Evolutionary conservation across 306 rosid species (phyloP).

Genomic region (Fragaria iinumae): DNA sequence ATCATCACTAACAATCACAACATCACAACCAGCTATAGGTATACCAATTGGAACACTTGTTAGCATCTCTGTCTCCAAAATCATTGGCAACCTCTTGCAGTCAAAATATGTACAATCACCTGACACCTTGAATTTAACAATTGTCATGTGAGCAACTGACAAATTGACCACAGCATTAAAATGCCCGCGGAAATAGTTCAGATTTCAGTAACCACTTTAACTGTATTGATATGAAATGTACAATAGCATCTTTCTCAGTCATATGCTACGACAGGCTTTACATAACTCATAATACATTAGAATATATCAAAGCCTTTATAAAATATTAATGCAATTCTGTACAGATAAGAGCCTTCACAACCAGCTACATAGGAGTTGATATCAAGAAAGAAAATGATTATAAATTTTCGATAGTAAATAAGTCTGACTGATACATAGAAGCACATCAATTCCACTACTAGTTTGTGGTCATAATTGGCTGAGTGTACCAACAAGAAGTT

Average conservation of each 20-base stretch:
- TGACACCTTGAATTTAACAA: constrained; percentile 56
- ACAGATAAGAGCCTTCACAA: background rate
- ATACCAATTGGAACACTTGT: constrained; percentile 83
- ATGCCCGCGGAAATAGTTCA: background rate
- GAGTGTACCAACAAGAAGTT: background rate
- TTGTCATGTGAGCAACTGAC: constrained; percentile 24
- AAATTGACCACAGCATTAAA: constrained; percentile 28
- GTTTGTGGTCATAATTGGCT: background rate
- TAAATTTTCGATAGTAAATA: background rate
- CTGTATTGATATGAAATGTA: background rate
- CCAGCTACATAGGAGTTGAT: background rate
- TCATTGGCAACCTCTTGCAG: constrained; percentile 77
- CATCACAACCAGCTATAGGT: constrained; percentile 75
- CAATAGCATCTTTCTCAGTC: background rate
- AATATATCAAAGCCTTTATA: background rate
- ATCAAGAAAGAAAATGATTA: background rate
- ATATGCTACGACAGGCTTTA: background rate
- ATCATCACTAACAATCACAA: constrained; percentile 51
- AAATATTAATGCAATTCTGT: background rate
- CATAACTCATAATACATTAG: background rate
- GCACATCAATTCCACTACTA: background rate
- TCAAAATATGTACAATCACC: constrained; percentile 97
- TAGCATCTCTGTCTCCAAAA: constrained; percentile 56
- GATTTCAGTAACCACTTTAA: background rate
- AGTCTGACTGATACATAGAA: background rate